Base-by-base conservation (phyloP, 805 yeast species). In the Wickerhamomyces hampshirensis region DNA sequence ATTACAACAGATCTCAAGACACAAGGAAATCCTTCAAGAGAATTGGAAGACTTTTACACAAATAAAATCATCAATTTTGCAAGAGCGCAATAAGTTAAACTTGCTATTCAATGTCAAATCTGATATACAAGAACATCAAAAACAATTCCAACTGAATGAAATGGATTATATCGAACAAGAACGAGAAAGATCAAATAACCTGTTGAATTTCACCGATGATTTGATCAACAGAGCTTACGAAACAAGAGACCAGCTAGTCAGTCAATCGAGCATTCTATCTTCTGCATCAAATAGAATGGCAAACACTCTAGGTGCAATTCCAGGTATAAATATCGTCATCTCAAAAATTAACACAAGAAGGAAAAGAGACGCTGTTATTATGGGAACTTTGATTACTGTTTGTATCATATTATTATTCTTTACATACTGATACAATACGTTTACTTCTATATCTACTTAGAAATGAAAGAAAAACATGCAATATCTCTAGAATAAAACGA, bases 291-390 rank as follows among this genome's bases (percentile, higher is more conserved):
- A 73, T 38, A 70, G 76, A 39, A 64, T 89, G 37, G 66, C 77
- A 41, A 71, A 71, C 28, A 68, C 84, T 1, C 62, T 88, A 31
- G 75, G 75, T 50, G 65, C 73, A 26, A 72, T 93, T 33, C 98
- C 98, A 0, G 97, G 97, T 1, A 64, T 91, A 31, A 84, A 81
- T 54, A 74, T 75, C 6, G 57, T 91, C 37, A 75, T 91, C 21
- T 65, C 80, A 8, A 83, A 81, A 59, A 89, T 91, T 47, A 88
- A 88, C 58, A 81, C 95, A 4, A 72, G 98, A 52, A 81, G 89
- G 59, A 84, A 80, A 64, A 76, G 96, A 39, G 95, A 93, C 58
- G 80, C 94, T 16, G 56, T 91, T 19, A 82, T 91, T n/a, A 61
- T 91, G 53, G 91, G 95, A 2, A 48, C 70, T 4, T 71, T 93